Evolutionary conservation across 2,329 filamentous ascomycete species (phyloP).

Genomic region (Trichoderma cornu-damae): DNA sequence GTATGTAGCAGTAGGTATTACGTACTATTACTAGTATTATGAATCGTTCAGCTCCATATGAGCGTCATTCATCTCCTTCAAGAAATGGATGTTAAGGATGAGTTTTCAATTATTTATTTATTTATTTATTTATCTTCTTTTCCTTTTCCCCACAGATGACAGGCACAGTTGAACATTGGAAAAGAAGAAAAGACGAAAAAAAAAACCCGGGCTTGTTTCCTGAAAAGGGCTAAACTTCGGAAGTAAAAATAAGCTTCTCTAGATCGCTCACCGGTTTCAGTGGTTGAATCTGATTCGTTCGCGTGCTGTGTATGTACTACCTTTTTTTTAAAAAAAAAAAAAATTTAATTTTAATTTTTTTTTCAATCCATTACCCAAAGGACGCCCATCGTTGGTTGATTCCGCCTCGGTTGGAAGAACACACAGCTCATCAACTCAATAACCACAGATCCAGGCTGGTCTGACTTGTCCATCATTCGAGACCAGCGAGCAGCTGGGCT

Average conservation of each 20-base stretch:
- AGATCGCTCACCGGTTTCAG: background rate
- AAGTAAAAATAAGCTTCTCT: background rate
- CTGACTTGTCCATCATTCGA: background rate
- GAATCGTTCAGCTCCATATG: background rate
- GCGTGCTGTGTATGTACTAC: conserved; percentile 3
- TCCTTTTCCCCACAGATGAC: too few relatives aligned
- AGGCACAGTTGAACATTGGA: too few relatives aligned
- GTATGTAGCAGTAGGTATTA: background rate
- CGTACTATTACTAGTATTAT: background rate
- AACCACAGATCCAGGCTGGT: background rate
- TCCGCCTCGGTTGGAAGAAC: background rate
- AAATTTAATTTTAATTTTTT: too few relatives aligned
- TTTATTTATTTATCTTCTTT: too few relatives aligned
- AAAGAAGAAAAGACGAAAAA: too few relatives aligned
- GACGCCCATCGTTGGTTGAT: background rate
- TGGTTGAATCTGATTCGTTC: conserved; percentile 3
- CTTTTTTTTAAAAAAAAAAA: conserved; percentile 7
- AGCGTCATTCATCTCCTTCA: background rate
- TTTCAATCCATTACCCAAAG: background rate
- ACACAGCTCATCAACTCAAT: background rate
- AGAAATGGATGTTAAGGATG: background rate
- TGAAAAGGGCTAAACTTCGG: conserved; percentile 10
- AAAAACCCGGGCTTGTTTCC: background rate
- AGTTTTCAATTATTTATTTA: too few relatives aligned
- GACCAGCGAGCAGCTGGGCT: background rate